These are phyloP conservation scores for Parietaria judaica DNA, from an alignment of 306 rosid species.

Conservation along the genomic window DNA sequence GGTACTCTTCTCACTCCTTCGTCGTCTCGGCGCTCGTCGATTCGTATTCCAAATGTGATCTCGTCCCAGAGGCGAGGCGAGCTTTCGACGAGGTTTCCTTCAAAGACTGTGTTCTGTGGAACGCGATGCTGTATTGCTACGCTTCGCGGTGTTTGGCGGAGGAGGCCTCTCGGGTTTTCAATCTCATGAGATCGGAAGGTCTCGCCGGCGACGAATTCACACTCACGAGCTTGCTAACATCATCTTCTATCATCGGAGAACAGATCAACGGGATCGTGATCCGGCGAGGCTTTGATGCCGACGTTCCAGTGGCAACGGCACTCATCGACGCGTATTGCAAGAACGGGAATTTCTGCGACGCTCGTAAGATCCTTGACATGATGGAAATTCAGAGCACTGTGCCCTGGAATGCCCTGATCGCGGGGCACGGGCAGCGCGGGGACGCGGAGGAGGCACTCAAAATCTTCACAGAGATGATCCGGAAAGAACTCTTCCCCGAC, in stretches of 20 bases:
- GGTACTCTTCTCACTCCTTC: conserved; percentile 52
- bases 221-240: conserved; percentile 46
- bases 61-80: conserved; percentile 42
- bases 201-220: conserved; percentile 58
- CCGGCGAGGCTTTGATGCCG: conserved; percentile 43
- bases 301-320: conserved; percentile 57
- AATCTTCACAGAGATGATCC: conserved; percentile 48
- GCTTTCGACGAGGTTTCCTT: conserved; percentile 31
- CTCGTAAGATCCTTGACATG: conserved; percentile 32
- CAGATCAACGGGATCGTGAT: conserved; percentile 43
- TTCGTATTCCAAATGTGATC: conserved; percentile 50
- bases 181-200: conserved; percentile 38
- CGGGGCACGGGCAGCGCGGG: conserved; percentile 47
- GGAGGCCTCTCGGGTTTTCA: conserved; percentile 39
- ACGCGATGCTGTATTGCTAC: conserved; percentile 67
- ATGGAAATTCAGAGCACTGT: conserved; percentile 44
- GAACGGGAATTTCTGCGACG: conserved; percentile 32
- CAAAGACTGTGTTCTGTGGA: conserved; percentile 68
- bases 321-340: conserved; percentile 57
- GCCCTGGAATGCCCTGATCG: conserved; percentile 67
- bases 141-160: conserved; percentile 32
- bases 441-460: conserved; percentile 47
- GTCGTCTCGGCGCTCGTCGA: conserved; percentile 51
- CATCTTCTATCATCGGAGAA: conserved; percentile 30
- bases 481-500: conserved; percentile 37